Percentiles rank a stretch among this genome's conserved stretches.
phyloP scores from a whole-genome alignment of 768 basidiomycete genomes.

The Aureoboletus auriporus region DNA sequence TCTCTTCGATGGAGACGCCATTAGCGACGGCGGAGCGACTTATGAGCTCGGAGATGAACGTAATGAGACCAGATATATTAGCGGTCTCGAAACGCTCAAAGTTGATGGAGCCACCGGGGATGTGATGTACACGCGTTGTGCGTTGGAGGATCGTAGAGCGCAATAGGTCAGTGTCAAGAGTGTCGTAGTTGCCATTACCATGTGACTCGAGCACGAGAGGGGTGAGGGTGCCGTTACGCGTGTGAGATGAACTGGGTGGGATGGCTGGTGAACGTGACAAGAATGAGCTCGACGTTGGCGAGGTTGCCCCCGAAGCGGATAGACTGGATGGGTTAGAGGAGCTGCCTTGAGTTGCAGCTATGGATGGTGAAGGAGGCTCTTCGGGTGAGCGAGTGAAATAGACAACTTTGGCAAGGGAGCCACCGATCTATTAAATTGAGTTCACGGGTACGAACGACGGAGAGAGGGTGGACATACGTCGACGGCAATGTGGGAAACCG shows the following conservation, averaged over 20 bases:
- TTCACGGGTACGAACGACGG: not conserved
- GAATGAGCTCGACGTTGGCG: constrained; percentile 11
- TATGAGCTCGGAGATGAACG: constrained; percentile 85
- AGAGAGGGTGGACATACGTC: constrained; percentile 62
- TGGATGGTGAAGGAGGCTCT: constrained; percentile 73
- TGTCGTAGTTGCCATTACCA: constrained; percentile 17
- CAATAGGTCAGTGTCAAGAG: constrained; percentile 41
- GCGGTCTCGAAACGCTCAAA: constrained; percentile 97
- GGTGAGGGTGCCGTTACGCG: constrained; percentile 73
- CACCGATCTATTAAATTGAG: constrained; percentile 68
- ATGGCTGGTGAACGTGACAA: constrained; percentile 21
- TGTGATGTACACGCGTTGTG: constrained; percentile 57
- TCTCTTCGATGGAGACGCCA: constrained; percentile 82
- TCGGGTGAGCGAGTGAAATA: constrained; percentile 96
- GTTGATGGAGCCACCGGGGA: constrained; percentile 95
- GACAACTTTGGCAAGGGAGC: constrained; percentile 95
- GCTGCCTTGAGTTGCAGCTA: constrained; percentile 57
- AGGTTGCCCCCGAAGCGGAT: constrained; percentile 35
- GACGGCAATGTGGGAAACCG: constrained; percentile 94
- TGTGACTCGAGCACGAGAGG: constrained; percentile 68
- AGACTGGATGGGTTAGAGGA: constrained; percentile 43
- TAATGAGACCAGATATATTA: constrained; percentile 77
- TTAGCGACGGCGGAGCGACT: constrained; percentile 82
- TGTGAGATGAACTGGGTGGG: constrained; percentile 27
- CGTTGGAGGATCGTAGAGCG: constrained; percentile 66